These are phyloP conservation scores for Bryoerythrophyllum caledonicum DNA, from an alignment of 225 moss, liverwort and hornwort species.

Conservation along the genomic window DNA sequence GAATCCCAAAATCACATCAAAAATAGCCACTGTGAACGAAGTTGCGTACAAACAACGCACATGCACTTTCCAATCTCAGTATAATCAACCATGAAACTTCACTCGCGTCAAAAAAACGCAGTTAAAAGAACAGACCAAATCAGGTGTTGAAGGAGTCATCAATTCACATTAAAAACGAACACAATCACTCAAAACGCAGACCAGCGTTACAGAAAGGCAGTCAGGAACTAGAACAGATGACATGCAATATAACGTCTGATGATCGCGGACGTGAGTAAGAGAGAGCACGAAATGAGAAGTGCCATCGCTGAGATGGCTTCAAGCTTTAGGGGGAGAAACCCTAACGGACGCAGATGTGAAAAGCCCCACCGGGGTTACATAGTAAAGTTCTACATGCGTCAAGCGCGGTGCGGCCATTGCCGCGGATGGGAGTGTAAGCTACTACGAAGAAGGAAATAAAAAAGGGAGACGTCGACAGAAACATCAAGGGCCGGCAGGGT, in stretches of 20 bases:
- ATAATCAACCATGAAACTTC: no score
- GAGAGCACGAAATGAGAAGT: no score
- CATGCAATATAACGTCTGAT: neutral
- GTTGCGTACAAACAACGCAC: conserved; percentile 6
- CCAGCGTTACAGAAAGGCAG: no score
- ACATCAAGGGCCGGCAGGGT: neutral
- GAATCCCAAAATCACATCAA: neutral
- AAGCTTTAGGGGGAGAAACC: neutral
- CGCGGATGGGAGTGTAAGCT: neutral
- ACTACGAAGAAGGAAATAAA: neutral
- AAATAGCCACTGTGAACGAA: no score
- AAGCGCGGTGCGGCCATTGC: conserved; percentile 10
- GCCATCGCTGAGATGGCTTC: neutral
- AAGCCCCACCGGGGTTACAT: conserved; percentile 21
- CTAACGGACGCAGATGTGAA: neutral
- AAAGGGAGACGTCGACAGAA: neutral
- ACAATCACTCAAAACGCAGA: no score
- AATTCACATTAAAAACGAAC: no score
- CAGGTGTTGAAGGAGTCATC: no score
- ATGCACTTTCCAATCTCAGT: no score
- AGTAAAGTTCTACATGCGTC: conserved; percentile 3
- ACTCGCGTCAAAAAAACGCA: neutral
- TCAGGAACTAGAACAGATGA: no score
- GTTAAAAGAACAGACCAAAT: neutral
- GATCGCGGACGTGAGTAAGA: no score